Percentiles rank a stretch among this genome's conserved stretches.
Conservation (phyloP, 495 filamentous ascomycete genomes). For the Entonaema liquescens region DNA sequence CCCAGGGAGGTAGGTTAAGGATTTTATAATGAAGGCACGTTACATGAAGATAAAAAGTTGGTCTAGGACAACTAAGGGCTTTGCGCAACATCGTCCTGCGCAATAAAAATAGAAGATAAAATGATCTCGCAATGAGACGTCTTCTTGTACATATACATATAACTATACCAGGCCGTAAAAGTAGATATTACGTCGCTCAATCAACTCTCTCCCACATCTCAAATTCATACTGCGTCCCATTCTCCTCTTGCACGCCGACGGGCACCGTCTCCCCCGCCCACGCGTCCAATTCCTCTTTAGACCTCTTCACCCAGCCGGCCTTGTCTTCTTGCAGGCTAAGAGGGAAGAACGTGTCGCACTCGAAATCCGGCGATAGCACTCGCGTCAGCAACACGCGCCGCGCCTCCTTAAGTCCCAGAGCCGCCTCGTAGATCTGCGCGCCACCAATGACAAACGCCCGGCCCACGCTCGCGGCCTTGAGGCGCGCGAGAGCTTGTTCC, state of each 20-base stretch:
- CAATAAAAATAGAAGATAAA: neutral
- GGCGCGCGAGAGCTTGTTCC: constrained; percentile 63
- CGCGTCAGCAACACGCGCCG: constrained; percentile 70
- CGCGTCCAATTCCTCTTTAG: constrained; percentile 58
- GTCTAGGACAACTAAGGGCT: neutral
- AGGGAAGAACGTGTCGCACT: constrained; percentile 91
- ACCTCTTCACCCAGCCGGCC: constrained; percentile 58
- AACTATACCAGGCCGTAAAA: constrained; percentile 22
- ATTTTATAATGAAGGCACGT: constrained; percentile 13
- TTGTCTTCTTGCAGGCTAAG: constrained; percentile 59
- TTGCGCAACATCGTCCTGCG: neutral
- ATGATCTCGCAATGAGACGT: constrained; percentile 10
- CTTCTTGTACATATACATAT: constrained; percentile 27
- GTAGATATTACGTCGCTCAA: neutral
- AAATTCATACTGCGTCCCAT: constrained; percentile 67
- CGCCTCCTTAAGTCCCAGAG: constrained; percentile 61
- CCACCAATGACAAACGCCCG: constrained; percentile 90
- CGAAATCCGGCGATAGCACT: constrained; percentile 67
- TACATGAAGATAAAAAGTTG: constrained; percentile 3
- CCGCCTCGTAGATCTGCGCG: constrained; percentile 79
- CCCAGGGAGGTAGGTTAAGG: neutral
- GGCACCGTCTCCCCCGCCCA: constrained; percentile 68
- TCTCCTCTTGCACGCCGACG: constrained; percentile 62
- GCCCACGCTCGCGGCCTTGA: constrained; percentile 44
- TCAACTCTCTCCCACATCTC: constrained; percentile 67